A percentile compares a stretch with the other conserved stretches of the same genome.
phyloP scores from a whole-genome alignment of 495 filamentous ascomycete species.

The Xylaria nigripes region DNA sequence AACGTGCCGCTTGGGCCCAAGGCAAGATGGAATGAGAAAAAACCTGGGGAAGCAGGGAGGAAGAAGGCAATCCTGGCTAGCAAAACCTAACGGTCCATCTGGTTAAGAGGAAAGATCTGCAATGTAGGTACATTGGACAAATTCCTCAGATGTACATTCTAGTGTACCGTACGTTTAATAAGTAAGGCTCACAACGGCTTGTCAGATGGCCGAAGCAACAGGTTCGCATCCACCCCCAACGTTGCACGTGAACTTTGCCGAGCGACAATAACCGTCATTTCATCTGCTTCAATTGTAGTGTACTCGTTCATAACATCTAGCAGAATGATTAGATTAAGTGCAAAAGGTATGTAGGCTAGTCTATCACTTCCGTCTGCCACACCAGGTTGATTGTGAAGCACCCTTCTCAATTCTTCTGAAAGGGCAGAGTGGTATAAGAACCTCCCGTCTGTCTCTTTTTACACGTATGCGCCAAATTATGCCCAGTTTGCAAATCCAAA shows the following conservation, averaged over 20 bases:
- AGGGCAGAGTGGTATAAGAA: not conserved
- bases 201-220: not conserved
- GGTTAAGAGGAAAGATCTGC: not conserved
- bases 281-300: not conserved
- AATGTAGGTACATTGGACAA: not conserved
- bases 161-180: too few relatives aligned
- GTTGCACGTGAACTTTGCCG: not conserved
- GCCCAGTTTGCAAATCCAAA: conserved; percentile 1
- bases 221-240: not conserved
- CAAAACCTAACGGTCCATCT: not conserved
- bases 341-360: conserved; percentile 11
- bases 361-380: conserved; percentile 6
- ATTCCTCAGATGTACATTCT: not conserved
- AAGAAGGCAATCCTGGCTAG: not conserved
- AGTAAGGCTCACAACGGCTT: not conserved
- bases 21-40: conserved; percentile 46
- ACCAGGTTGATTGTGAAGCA: not conserved
- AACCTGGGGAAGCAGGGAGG: not conserved
- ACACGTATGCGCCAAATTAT: not conserved
- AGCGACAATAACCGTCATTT: not conserved
- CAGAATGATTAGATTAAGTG: conserved; percentile 14
- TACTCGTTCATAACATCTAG: not conserved
- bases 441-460: not conserved
- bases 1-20: conserved; percentile 57
- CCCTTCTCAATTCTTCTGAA: not conserved